Percentiles rank a stretch among this genome's conserved stretches.
These are phyloP conservation scores for Lentinula detonsa DNA, from an alignment of 768 basidiomycete genomes.

Conservation along the genomic window DNA sequence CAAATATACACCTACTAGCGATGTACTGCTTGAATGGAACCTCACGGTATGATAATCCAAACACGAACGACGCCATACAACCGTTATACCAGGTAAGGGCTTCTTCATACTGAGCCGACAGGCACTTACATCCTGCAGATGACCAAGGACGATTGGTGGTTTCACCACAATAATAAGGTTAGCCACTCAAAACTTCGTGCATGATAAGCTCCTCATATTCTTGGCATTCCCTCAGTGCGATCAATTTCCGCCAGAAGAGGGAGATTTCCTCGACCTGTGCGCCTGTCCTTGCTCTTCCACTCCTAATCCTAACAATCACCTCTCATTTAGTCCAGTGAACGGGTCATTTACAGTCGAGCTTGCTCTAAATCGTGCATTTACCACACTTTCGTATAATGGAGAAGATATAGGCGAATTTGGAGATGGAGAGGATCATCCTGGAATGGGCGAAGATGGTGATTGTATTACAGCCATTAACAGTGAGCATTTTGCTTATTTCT, in stretches of 20 bases:
- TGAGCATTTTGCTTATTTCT: conserved; percentile 12
- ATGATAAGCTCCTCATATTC: background rate
- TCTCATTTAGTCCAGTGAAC: conserved; percentile 27
- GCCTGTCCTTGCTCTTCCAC: conserved; percentile 7
- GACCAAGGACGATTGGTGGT: conserved; percentile 32
- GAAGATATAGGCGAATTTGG: conserved; percentile 17
- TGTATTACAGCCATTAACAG: conserved; percentile 32
- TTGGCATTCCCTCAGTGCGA: conserved; percentile 27
- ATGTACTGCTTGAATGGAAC: conserved; percentile 12
- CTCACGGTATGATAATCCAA: conserved; percentile 21
- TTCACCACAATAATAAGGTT: conserved; percentile 32
- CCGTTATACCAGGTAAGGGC: conserved; percentile 26
- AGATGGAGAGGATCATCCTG: conserved; percentile 31
- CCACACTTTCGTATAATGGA: conserved; percentile 30
- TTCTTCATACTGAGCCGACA: background rate
- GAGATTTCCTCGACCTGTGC: conserved; percentile 38
- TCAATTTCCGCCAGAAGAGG: conserved; percentile 35
- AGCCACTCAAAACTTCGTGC: background rate
- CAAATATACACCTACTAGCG: background rate
- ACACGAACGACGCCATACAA: conserved; percentile 24
- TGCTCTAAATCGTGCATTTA: conserved; percentile 35
- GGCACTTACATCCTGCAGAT: conserved; percentile 15
- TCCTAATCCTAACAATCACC: background rate
- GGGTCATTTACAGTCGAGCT: conserved; percentile 36
- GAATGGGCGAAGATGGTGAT: conserved; percentile 20